Evolutionary conservation across 2,329 filamentous ascomycete species (phyloP), one percentile per base, ranked within the genome.

Genomic region (Aspergillus novoparasiticus): DNA sequence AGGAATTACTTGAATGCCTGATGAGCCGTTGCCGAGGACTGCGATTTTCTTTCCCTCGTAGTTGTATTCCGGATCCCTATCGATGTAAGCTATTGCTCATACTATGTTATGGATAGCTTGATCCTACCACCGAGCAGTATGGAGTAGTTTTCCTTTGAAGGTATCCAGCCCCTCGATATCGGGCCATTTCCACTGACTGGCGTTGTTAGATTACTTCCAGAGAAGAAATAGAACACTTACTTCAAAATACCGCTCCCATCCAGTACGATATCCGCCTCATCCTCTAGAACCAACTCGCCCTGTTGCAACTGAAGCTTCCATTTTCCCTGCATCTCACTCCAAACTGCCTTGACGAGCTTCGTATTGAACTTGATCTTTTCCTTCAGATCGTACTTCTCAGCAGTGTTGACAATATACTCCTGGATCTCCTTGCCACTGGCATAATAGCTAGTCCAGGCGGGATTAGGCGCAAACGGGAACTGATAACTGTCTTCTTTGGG

Each of bases 391-490:
- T 78, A 78, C 66, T 82, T 81, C 45, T 69, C 73, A 4, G 77
- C 78, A 6, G 74, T 74, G 2, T 66, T 61, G 51, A 78, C 72
- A 71, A 81, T 78, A 63, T 83, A 83, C n/a, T 78, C 73, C n/a
- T 76, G 72, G 30, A 83, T 82, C 65, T 82, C 80, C 12, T 68
- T 66, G 1, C 78, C 76, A 6, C 69, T 71, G 2, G 78, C 78
- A 57, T 80, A 82, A 48, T 78, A 78, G 11, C 77, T 73, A 0
- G 75, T 76, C 80, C 80, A 83, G 43, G 78, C 71, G 0, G 79
- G 78, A 26, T 82, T 82, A 2, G 79, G 78, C 12, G 79, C 77
- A 61, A 79, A 83, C 4, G 77, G 79, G 30, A 77, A 78, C 16
- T 76, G 73, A 60, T 82, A 82, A 21, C 78, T 78, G 50, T 62